These are phyloP conservation scores for Neopestalotiopsis sp. DNA, from an alignment of 2,329 filamentous ascomycete species.

Conservation along the genomic window DNA sequence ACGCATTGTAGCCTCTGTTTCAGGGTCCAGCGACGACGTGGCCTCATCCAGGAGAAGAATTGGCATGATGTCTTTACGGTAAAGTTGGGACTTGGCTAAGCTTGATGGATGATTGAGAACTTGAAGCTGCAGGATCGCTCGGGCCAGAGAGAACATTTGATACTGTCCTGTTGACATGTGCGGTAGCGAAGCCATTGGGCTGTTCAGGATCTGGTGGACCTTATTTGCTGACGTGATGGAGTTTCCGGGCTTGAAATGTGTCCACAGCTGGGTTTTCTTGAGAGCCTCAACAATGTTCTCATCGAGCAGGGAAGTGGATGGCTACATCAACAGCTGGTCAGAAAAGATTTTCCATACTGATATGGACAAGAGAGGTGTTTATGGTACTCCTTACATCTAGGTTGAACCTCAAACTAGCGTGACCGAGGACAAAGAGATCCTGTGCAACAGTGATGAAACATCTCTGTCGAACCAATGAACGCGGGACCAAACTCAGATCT, in stretches of 20 bases:
- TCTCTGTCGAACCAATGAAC: conserved; percentile 30
- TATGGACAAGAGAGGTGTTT: background rate
- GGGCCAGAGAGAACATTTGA: conserved; percentile 39
- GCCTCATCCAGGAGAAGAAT: conserved; percentile 40
- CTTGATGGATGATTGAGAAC: conserved; percentile 2
- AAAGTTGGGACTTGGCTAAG: background rate
- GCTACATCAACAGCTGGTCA: background rate
- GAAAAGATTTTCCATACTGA: background rate
- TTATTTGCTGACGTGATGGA: background rate
- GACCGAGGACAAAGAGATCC: conserved; percentile 31
- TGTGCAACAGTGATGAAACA: conserved; percentile 40
- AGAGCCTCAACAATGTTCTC: conserved; percentile 25
- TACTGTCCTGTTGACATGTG: conserved; percentile 39
- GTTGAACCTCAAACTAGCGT: conserved; percentile 38
- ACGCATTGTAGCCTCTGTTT: conserved; percentile 38
- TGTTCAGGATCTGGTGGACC: conserved; percentile 12
- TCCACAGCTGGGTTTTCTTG: conserved; percentile 25
- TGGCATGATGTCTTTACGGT: conserved; percentile 28
- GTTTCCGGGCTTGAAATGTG: conserved; percentile 21
- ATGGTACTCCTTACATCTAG: conserved; percentile 29
- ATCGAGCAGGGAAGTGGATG: conserved; percentile 23
- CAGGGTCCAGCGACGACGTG: conserved; percentile 38
- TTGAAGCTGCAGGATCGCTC: conserved; percentile 33
- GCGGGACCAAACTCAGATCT: conserved; percentile 30
- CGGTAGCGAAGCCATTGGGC: conserved; percentile 29